Percentiles rank a stretch among this genome's conserved stretches.
These are phyloP conservation scores for Hyaloperonospora brassicae DNA, from an alignment of 352 stramenopile genomes.

Conservation along the genomic window DNA sequence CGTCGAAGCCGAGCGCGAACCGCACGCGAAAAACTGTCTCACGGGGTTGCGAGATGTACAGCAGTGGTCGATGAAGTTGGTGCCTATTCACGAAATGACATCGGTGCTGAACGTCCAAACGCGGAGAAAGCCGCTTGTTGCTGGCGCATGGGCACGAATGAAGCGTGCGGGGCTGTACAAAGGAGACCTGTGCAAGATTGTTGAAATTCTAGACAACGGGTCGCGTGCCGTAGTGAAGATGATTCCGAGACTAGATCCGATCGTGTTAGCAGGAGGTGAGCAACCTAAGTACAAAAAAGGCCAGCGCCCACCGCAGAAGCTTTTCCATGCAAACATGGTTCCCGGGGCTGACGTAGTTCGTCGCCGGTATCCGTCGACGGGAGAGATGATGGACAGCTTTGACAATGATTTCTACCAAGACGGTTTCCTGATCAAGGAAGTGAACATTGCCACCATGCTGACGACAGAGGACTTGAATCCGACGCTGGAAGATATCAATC, in stretches of 20 bases:
- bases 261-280: constrained; percentile 63
- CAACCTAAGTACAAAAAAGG: constrained; percentile 86
- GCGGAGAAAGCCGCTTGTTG: constrained; percentile 70
- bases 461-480: constrained; percentile 80
- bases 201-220: constrained; percentile 83
- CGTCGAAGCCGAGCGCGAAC: constrained; percentile 80
- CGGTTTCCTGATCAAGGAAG: constrained; percentile 81
- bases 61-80: constrained; percentile 85
- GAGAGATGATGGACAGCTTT: constrained; percentile 85
- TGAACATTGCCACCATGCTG: constrained; percentile 84
- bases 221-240: constrained; percentile 79
- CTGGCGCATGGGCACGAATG: constrained; percentile 75
- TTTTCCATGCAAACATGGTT: constrained; percentile 70
- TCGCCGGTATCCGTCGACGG: constrained; percentile 58
- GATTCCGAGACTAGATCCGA: constrained; percentile 73
- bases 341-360: constrained; percentile 52
- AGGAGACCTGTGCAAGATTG: constrained; percentile 80
- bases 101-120: constrained; percentile 83
- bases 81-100: constrained; percentile 87
- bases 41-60: constrained; percentile 79
- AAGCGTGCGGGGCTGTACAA: constrained; percentile 85
- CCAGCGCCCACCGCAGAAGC: constrained; percentile 77
- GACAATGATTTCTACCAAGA: constrained; percentile 87
- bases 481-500: constrained; percentile 84
- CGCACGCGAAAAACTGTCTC: constrained; percentile 76